Percentiles rank a stretch among this genome's conserved stretches.
Conservation (phyloP, 441 rosid species). For the Mallotus japonicus region DNA sequence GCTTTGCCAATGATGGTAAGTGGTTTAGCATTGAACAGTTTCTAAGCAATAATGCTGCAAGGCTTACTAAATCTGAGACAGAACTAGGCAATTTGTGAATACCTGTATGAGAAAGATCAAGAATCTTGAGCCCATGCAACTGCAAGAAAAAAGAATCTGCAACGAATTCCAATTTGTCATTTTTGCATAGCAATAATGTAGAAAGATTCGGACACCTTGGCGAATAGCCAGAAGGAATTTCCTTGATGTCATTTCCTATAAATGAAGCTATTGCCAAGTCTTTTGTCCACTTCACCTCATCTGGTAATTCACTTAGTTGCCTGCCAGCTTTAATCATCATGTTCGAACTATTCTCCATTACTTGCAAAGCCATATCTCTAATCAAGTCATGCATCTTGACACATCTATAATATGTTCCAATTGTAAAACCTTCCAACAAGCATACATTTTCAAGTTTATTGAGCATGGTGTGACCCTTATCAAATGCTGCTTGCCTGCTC, state of each 20-base stretch:
- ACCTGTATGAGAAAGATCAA: neutral
- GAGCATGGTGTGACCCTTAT: too few relatives aligned
- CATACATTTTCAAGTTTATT: too few relatives aligned
- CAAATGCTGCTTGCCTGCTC: neutral
- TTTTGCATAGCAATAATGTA: neutral
- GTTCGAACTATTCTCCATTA: neutral
- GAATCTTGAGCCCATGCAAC: conserved; percentile 8
- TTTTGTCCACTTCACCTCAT: neutral
- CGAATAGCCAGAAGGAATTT: neutral
- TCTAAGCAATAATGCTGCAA: conserved; percentile 15
- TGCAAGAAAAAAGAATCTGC: neutral
- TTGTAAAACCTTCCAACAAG: too few relatives aligned
- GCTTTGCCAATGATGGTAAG: conserved; percentile 17
- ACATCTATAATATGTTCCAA: neutral
- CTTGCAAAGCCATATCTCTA: conserved; percentile 31
- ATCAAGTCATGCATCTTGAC: conserved; percentile 34
- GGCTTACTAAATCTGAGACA: conserved; percentile 18
- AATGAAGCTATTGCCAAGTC: conserved; percentile 6
- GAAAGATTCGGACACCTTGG: conserved; percentile 10
- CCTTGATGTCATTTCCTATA: neutral
- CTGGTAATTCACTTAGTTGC: too few relatives aligned
- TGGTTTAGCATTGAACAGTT: rapidly evolving
- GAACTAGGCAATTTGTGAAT: conserved; percentile 19
- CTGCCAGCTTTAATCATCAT: too few relatives aligned
- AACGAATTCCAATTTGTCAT: neutral